phyloP scores from a whole-genome alignment of 129 eudicot genomes.

The Lactuca sativa region DNA sequence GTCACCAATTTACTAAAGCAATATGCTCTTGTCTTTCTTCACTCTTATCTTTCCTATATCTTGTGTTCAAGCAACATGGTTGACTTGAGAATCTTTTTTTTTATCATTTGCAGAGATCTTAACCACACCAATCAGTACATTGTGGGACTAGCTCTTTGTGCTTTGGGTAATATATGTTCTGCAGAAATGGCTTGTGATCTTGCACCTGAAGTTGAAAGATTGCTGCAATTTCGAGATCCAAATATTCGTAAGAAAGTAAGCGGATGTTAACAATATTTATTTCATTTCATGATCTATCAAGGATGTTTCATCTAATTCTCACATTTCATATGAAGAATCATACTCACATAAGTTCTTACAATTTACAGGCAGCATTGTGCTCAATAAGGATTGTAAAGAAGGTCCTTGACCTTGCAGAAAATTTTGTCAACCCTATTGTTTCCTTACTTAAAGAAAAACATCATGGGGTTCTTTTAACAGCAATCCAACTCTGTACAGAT shows the following conservation, averaged over 20 bases:
- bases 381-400: slow-evolving; percentile 91
- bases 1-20: slow-evolving; percentile 96
- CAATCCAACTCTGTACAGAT: slow-evolving; percentile 82
- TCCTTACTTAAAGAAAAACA: slow-evolving; percentile 90
- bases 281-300: no score
- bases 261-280: neutral
- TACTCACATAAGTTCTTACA: slow-evolving; percentile 30
- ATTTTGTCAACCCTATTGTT: slow-evolving; percentile 82
- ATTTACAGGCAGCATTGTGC: slow-evolving; percentile 88
- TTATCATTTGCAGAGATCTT: slow-evolving; percentile 69
- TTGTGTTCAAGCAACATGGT: slow-evolving; percentile 2
- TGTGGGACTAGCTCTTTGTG: slow-evolving; percentile 98
- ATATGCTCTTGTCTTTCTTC: slow-evolving; percentile 47
- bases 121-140: slow-evolving; percentile 92
- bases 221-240: slow-evolving; percentile 96
- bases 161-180: slow-evolving; percentile 91
- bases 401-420: slow-evolving; percentile 92
- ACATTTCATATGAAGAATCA: neutral
- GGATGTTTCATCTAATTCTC: neutral
- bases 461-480: slow-evolving; percentile 88
- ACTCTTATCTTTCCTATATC: slow-evolving; percentile 6
- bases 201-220: slow-evolving; percentile 93
- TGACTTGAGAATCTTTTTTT: slow-evolving; percentile 14
- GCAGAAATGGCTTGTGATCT: slow-evolving; percentile 99
- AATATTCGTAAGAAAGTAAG: slow-evolving; percentile 96